Base-by-base conservation (phyloP, 1,139 yeast genomes). In the Sugiyamaella xylanicola region DNA sequence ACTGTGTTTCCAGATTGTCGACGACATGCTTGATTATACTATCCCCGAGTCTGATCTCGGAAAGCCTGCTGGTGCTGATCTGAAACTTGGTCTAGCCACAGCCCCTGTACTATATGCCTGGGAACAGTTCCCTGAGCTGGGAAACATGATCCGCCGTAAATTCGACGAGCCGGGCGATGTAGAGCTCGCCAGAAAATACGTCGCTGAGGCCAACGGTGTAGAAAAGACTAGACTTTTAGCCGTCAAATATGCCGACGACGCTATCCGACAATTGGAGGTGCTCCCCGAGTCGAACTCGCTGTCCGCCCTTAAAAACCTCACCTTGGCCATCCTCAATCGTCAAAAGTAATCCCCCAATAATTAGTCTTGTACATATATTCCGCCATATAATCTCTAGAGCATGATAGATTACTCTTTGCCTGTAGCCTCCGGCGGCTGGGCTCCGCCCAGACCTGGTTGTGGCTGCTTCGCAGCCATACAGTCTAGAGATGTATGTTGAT, bases 31-130 rank as follows among this genome's bases (percentile, higher is more conserved):
- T 63, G 99, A 93, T 73, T 93, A 89, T 69, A 90, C 97, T 0
- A 85, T 90, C 19, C 84, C 93, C 42, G 91, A 90, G 32, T 81
- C 81, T 35, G 83, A 87, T 52, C 76, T 93, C 58, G 99, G 99
- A 41, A 93, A 93, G 71, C 99, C 99, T 11, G 86, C 96, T 20
- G 96, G 92, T 65, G 98, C 97, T 1, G 99, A 93, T 72, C 79
- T 93, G 64, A 85, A 92, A 70, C 78, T 93, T 49, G 99, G 99
- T 0, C 79, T 93, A 61, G 98, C 98, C 1, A 93, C 99, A 0
- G 98, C 98, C 0, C 99, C 99, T 1, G 92, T 93, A 3, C 76
- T 93, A 56, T 93, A 81, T 73, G 98, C 99, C 1, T 93, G 99
- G 99, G 84, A 82, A 66, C 83, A 86, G 68, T 84, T 82, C 65